Evolutionary conservation across 2,329 filamentous ascomycete genomes (phyloP).

Genomic region (Teratosphaeria gauchensis): DNA sequence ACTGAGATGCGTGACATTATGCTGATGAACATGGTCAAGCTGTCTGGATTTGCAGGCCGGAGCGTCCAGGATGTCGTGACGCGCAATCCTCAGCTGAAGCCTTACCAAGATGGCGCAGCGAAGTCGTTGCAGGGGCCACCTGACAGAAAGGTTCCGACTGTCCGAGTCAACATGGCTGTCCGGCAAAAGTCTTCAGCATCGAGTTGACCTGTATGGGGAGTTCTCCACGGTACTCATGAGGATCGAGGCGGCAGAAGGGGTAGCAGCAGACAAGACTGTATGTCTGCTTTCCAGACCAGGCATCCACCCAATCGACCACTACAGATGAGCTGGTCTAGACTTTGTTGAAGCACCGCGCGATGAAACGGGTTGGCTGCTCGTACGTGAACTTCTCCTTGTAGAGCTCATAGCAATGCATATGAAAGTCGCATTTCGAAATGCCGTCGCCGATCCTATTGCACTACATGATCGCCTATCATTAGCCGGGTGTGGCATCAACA

Average conservation of each 20-base stretch:
- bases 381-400: neutral
- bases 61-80: slow-evolving; percentile 17
- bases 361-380: neutral
- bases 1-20: slow-evolving; percentile 14
- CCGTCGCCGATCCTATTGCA: neutral
- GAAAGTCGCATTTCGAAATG: neutral
- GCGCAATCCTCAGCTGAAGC: slow-evolving; percentile 19
- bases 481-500: neutral
- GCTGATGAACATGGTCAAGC: slow-evolving; percentile 13
- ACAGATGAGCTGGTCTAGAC: neutral
- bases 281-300: neutral
- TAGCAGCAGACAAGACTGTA: neutral
- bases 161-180: slow-evolving; percentile 19
- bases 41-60: slow-evolving; percentile 14
- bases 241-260: no score
- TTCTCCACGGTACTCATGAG: neutral
- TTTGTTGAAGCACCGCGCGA: neutral
- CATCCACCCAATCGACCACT: neutral
- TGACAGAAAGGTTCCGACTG: slow-evolving; percentile 13
- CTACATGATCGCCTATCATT: neutral
- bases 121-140: slow-evolving; percentile 11
- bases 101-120: slow-evolving; percentile 10
- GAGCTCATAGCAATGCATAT: neutral
- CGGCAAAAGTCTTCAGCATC: slow-evolving; percentile 9
- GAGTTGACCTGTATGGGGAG: neutral